A percentile compares a stretch with the other conserved stretches of the same genome.
Evolutionary conservation across 108 stramenopile genomes (phyloP).

Genomic region (Cyclotella kingstonii): DNA sequence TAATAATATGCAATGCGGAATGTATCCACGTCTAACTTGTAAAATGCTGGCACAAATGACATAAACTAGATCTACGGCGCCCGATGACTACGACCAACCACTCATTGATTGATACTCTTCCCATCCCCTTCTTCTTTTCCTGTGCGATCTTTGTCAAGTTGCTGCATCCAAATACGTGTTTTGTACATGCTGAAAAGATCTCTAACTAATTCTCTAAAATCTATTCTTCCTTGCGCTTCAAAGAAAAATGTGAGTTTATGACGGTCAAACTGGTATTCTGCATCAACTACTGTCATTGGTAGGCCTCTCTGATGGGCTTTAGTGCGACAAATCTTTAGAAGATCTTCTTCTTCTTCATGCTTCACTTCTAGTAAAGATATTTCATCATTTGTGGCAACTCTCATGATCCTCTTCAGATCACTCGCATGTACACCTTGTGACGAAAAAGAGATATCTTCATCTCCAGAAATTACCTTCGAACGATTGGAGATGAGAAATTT

Average conservation of each 20-base stretch:
- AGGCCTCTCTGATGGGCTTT: conserved; percentile 88
- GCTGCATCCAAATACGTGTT: conserved; percentile 99
- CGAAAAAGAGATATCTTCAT: conserved; percentile 27
- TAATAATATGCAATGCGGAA: too few relatives aligned
- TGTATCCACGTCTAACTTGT: too few relatives aligned
- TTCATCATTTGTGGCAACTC: conserved; percentile 88
- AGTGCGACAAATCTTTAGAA: conserved; percentile 88
- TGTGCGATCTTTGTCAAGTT: conserved; percentile 67
- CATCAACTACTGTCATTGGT: conserved; percentile 94
- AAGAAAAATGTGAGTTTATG: conserved; percentile 98
- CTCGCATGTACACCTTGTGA: conserved; percentile 26
- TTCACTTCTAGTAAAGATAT: conserved; percentile 79
- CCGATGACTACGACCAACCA: too few relatives aligned
- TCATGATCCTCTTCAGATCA: conserved; percentile 83
- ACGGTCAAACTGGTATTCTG: conserved; percentile 97
- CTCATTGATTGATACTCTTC: too few relatives aligned
- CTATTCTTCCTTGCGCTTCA: conserved; percentile 92
- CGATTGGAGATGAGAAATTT: conserved; percentile 52
- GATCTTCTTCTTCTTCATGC: conserved; percentile 87
- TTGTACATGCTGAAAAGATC: conserved; percentile 98
- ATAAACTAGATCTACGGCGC: too few relatives aligned
- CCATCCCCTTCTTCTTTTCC: conserved; percentile 9
- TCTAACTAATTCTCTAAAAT: conserved; percentile 96
- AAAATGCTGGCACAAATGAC: too few relatives aligned
- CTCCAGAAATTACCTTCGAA: conserved; percentile 30